Base-by-base conservation (phyloP, 108 stramenopile species). In the Asterionellopsis glacialis region DNA sequence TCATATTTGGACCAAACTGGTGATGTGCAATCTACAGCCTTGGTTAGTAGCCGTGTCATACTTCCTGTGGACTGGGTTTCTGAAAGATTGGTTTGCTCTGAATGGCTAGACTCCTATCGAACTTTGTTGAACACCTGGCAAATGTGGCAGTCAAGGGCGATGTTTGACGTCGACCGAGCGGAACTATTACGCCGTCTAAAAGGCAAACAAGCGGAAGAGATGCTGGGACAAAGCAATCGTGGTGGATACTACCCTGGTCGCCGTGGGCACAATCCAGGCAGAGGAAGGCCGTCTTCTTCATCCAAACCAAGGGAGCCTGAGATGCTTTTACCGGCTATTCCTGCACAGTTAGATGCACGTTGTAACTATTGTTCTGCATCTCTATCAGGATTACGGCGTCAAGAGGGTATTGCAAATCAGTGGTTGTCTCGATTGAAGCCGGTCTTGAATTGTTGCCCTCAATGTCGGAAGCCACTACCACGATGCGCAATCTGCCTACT, bases 401-500 rank as follows among this genome's bases (percentile, higher is more conserved):
- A 77, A 23, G 77, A 88, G 33, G 83, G 78, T 0, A 75, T 68
- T 40, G 79, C 85, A 43, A 94, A 80, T 41, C 76, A 83, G 51
- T 93, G 87, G 88, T 72, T 96, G 0, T 87, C 88, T 23, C 71
- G 72, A 61, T 74, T 80, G 74, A 91, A 91, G 47, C 87, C 88
- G 13, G 76, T 93, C 6, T 49, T 96, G 27, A 68, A 83, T 13
- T 93, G 91, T 62, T 96, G 95, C 63, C 88, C 92, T n/a, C 72
- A 75, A 50, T 96, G 95, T 63, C 79, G 86, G 41, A 92, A 90
- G 63, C 92, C 95, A 16, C 67, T 93, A 1, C 91, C 91, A 10
- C 62, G 87, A 48, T 96, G 95, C 55, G 79, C 88, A 41, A 75
- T 96, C 28, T 96, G 95, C 64, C 64, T 96, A 54, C 65, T 92